Conservation (phyloP, 352 stramenopile genomes). For the Phytophthora litchii region DNA sequence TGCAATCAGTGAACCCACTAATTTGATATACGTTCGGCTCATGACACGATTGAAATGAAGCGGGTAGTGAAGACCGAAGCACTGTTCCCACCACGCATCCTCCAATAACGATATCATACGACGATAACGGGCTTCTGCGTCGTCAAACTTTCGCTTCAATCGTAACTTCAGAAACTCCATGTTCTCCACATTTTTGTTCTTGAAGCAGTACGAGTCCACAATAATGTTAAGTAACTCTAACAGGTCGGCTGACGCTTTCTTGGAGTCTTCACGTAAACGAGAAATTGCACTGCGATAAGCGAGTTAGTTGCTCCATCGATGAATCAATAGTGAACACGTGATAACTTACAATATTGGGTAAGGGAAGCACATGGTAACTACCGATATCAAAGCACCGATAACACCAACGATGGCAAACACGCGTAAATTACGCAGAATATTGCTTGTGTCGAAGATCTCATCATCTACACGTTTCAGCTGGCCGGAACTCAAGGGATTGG, state of each 20-base stretch:
- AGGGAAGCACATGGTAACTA: conserved; percentile 61
- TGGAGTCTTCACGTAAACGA: conserved; percentile 49
- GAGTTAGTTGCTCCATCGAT: too few relatives aligned
- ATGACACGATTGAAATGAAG: conserved; percentile 72
- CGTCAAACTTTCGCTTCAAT: conserved; percentile 70
- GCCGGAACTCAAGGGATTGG: conserved; percentile 37
- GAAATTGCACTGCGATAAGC: conserved; percentile 46
- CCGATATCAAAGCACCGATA: conserved; percentile 49
- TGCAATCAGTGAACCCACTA: conserved; percentile 62
- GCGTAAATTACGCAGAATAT: conserved; percentile 58
- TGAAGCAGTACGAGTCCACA: conserved; percentile 84
- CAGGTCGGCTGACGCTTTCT: conserved; percentile 46
- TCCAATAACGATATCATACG: conserved; percentile 62
- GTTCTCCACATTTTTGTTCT: conserved; percentile 79
- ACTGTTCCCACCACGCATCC: conserved; percentile 83
- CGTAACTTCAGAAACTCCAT: conserved; percentile 80
- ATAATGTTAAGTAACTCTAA: conserved; percentile 76
- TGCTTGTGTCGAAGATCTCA: conserved; percentile 37
- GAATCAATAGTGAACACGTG: neutral
- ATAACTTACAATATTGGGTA: conserved; percentile 62
- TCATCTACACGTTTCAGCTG: conserved; percentile 50
- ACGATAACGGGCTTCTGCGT: conserved; percentile 42
- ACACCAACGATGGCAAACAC: conserved; percentile 63
- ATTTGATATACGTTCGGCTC: conserved; percentile 62
- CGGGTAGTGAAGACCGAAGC: conserved; percentile 55